Conservation (phyloP, 192 early-diverging fungal genomes). For the Linnemannia schmuckeri region DNA sequence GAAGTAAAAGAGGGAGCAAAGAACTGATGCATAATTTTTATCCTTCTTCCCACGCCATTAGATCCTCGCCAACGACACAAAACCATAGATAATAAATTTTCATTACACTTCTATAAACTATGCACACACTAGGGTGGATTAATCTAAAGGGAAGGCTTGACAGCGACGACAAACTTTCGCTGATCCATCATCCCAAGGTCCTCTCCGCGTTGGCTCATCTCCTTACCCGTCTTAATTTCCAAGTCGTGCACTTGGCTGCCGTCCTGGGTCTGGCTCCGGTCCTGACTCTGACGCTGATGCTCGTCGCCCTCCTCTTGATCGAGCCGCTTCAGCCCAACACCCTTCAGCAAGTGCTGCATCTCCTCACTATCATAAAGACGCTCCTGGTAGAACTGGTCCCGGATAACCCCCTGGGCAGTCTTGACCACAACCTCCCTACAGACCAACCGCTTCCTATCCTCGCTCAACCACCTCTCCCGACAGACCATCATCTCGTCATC, state of each 20-base stretch:
- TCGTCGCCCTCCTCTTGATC: not conserved
- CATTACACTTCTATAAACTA: not conserved
- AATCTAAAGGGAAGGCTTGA: not conserved
- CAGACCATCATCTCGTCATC: conserved; percentile 73
- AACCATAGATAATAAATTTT: not conserved
- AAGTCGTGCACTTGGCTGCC: not conserved
- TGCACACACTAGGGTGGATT: not conserved
- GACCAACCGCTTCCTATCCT: conserved; percentile 61
- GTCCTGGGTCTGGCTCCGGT: not conserved
- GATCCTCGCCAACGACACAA: conserved; percentile 16
- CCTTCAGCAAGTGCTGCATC: conserved; percentile 46
- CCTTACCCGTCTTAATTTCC: conserved; percentile 37
- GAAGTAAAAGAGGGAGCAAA: not conserved
- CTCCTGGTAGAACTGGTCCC: conserved; percentile 76
- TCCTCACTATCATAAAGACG: conserved; percentile 63
- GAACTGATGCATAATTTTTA: not conserved
- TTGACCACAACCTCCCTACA: conserved; percentile 66
- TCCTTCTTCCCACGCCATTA: not conserved
- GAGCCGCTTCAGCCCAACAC: not conserved
- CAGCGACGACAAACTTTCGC: conserved; percentile 21
- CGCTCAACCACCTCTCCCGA: conserved; percentile 68
- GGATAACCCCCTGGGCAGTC: conserved; percentile 62
- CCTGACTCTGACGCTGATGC: not conserved
- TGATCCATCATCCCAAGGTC: conserved; percentile 77
- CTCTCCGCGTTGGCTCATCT: conserved; percentile 67